Conservation (phyloP, 805 yeast genomes). For the Saccharomyces eubayanus region DNA sequence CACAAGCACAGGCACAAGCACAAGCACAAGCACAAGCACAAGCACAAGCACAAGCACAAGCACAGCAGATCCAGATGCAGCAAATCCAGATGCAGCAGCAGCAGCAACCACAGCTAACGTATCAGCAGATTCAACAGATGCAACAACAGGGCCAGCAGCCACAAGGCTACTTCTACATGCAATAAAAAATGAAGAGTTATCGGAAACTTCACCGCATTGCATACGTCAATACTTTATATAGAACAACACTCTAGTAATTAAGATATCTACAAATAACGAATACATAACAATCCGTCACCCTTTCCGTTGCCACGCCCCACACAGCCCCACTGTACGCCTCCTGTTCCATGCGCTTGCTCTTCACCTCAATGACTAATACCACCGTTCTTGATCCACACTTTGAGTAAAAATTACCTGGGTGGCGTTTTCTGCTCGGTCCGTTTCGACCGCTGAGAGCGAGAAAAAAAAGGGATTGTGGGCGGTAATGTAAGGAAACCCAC, state of each 20-base stretch:
- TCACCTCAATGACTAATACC: background rate
- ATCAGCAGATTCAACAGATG: conserved; percentile 6
- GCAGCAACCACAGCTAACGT: conserved; percentile 12
- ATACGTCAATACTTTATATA: background rate
- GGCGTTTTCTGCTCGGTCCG: background rate
- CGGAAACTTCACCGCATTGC: background rate
- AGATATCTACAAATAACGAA: background rate
- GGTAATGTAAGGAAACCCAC: background rate
- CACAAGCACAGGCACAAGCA: conserved; percentile 10
- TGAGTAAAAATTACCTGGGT: background rate
- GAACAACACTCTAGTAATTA: background rate
- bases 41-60: conserved; percentile 8
- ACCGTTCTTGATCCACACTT: background rate
- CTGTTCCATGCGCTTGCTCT: background rate
- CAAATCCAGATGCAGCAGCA: conserved; percentile 21
- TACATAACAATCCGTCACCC: background rate
- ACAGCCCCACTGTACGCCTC: background rate
- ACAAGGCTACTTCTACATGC: conserved; percentile 12
- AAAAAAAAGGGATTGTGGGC: background rate
- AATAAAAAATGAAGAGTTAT: background rate
- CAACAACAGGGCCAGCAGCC: conserved; percentile 6
- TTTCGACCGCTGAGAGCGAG: background rate
- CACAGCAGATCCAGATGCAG: conserved; percentile 12
- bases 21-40: conserved; percentile 5
- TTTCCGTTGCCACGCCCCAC: background rate